Conservation (phyloP, 257 asterid species). For the Oldenlandia corymbosa region DNA sequence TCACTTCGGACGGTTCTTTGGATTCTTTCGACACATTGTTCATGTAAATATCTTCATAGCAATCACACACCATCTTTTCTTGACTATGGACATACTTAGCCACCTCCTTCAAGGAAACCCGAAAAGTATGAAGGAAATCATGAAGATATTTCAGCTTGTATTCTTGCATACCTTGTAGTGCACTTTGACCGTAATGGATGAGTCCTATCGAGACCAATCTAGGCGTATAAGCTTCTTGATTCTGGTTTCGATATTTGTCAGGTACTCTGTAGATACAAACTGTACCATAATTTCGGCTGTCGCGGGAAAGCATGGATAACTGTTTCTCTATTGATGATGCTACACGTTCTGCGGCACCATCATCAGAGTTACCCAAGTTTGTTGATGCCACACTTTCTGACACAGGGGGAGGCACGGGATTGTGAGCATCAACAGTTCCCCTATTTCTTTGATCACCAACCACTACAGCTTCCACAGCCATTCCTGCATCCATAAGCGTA, state of each 20-base stretch:
- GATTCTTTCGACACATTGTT: neutral
- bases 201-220: constrained; percentile 29
- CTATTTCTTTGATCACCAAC: no score
- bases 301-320: neutral
- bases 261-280: constrained; percentile 27
- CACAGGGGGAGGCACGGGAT: no score
- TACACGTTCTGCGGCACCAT: no score
- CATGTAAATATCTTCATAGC: constrained; percentile 17
- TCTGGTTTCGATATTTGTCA: constrained; percentile 20
- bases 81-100: constrained; percentile 12
- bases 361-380: no score
- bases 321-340: no score
- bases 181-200: constrained; percentile 16
- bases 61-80: constrained; percentile 12
- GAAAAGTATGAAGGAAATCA: constrained; percentile 21
- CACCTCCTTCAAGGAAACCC: constrained; percentile 12
- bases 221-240: constrained; percentile 26
- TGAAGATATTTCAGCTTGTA: constrained; percentile 26
- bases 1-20: constrained; percentile 13
- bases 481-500: no score
- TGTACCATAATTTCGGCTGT: constrained; percentile 7
- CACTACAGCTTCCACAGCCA: no score
- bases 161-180: constrained; percentile 27
- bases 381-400: no score
- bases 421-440: no score